Evolutionary conservation across 768 basidiomycete genomes (phyloP).

Genomic region (Flagelloscypha sp.): DNA sequence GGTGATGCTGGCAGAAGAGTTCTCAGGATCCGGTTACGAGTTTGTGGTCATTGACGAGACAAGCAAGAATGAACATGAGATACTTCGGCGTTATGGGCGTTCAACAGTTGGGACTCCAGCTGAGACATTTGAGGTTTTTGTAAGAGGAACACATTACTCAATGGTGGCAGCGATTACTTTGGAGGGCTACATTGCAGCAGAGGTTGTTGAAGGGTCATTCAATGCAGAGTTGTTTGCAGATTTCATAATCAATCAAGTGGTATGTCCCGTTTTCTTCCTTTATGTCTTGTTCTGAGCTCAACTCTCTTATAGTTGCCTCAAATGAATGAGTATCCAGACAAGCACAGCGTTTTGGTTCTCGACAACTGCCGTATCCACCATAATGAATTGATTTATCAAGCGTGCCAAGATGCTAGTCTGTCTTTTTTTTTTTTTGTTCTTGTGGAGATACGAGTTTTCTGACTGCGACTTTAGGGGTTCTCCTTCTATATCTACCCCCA

Average conservation of each 20-base stretch:
- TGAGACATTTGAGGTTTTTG: slow-evolving; percentile 15
- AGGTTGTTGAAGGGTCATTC: slow-evolving; percentile 25
- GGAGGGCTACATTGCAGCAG: slow-evolving; percentile 25
- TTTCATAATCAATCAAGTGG: slow-evolving; percentile 28
- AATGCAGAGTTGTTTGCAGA: slow-evolving; percentile 25
- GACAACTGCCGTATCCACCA: slow-evolving; percentile 34
- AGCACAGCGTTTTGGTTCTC: slow-evolving; percentile 23
- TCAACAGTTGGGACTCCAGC: slow-evolving; percentile 17
- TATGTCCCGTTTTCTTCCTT: slow-evolving; percentile 11
- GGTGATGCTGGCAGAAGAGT: slow-evolving; percentile 12
- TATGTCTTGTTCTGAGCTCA: slow-evolving; percentile 6
- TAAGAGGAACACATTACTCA: slow-evolving; percentile 21
- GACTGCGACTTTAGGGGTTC: slow-evolving; percentile 9
- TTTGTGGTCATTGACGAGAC: slow-evolving; percentile 23
- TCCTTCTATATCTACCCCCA: slow-evolving; percentile 22
- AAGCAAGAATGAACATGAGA: slow-evolving; percentile 25
- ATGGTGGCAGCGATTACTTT: slow-evolving; percentile 25
- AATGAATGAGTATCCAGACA: slow-evolving; percentile 26
- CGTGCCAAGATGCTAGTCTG: slow-evolving; percentile 17
- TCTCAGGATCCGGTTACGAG: slow-evolving; percentile 11
- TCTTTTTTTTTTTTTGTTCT: slow-evolving; percentile 1
- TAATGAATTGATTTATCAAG: slow-evolving; percentile 18
- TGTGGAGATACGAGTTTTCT: not conserved
- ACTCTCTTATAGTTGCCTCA: slow-evolving; percentile 18
- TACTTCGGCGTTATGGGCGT: slow-evolving; percentile 18